A percentile compares a stretch with the other conserved stretches of the same genome.
Conservation (phyloP, 345 rosid species). For the Rhodamnia argentea region DNA sequence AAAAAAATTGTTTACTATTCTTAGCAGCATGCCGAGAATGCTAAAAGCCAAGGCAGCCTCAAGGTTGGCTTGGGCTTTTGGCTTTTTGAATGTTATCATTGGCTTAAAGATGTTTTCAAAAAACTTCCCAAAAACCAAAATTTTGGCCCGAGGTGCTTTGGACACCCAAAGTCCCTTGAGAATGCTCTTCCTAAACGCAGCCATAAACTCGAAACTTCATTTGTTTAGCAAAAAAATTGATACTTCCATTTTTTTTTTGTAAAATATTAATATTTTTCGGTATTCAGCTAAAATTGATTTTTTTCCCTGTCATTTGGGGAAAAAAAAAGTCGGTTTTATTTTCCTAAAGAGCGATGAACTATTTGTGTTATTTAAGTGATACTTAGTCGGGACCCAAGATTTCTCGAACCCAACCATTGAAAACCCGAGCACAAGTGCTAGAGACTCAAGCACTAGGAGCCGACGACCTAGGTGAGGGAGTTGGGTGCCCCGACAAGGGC, state of each 20-base stretch:
- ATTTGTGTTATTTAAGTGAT: background rate
- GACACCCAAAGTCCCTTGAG: too few species aligned
- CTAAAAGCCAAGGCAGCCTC: too few species aligned
- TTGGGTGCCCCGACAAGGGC: fast-evolving
- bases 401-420: background rate
- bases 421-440: fast-evolving
- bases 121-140: too few species aligned
- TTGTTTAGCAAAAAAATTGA: background rate
- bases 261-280: background rate
- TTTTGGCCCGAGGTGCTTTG: too few species aligned
- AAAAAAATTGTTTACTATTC: too few species aligned
- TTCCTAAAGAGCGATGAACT: background rate
- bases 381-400: fast-evolving
- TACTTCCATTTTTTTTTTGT: background rate
- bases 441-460: fast-evolving
- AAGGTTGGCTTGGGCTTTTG: too few species aligned
- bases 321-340: background rate
- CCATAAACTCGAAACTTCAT: background rate
- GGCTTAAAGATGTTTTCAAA: too few species aligned
- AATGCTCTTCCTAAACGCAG: too few species aligned
- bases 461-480: fast-evolving
- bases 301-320: background rate
- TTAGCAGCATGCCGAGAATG: too few species aligned
- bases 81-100: too few species aligned
- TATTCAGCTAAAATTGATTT: background rate